Evolutionary conservation across 768 basidiomycete species (phyloP), one percentile per base, ranked within the genome.

Genomic region (Obba rivulosa): DNA sequence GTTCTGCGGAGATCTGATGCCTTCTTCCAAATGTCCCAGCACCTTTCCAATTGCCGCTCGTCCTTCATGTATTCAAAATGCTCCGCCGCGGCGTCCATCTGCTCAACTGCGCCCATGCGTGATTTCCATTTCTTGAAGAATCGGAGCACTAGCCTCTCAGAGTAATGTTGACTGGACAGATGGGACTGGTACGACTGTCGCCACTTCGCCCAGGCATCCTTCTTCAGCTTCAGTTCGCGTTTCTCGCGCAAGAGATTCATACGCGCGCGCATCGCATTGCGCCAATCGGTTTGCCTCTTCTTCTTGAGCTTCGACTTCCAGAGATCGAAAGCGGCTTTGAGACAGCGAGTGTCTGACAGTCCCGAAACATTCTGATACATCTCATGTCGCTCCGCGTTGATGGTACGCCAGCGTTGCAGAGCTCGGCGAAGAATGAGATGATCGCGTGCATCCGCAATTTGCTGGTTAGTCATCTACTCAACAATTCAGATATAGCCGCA

Each of bases 381-480:
- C 41, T 76, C 71, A 37, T 57, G 61, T 17, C 66, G 69, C 22
- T 63, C 63, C 13, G 61, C 60, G 5, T 69, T 63, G 10, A 62
- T 62, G 46, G 69, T 66, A 47, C 73, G 75, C 91, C 91, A 92
- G 11, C 68, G 73, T 45, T 80, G 77, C 20, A 92, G 58, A 41
- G 67, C 69, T 13, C 75, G 64, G 14, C 81, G 81, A 16, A 88
- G 65, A 37, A 87, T 60, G 50, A 88, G 72, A 52, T 75, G 75
- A 51, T 86, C 78, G 45, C 85, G 75, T 23, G 90, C 91, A 49
- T 81, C 70, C 24, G 69, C 70, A 43, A 92, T 78, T 63, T 92
- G 87, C 47, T 72, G 64, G 52, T 77, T 69, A 11, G 87, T 90
- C n/a, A 77, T 81, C 90, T 93, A 55, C 2, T 11, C n/a, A 20